Base-by-base conservation (phyloP, 495 filamentous ascomycete species). In the Podospora pseudoanserina region DNA sequence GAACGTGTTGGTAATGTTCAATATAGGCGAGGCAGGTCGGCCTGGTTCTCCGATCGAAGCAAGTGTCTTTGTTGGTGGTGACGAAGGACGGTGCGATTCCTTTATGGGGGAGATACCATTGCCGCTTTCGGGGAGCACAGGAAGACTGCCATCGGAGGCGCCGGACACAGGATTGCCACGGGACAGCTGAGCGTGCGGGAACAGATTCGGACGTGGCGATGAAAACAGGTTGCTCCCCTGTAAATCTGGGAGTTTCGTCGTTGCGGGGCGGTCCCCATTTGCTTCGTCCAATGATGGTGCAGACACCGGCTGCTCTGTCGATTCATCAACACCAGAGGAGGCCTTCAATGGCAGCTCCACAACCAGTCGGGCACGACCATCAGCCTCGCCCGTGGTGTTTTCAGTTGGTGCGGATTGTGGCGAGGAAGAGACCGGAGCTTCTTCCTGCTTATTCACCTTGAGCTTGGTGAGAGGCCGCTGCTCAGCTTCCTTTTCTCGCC, bases 371-470 rank as follows among this genome's bases (percentile, higher is more conserved):
- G 67, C 54, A 26, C 18, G 57, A 26, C 57, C 44, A 3, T 49
- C 32, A 18, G 64, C 44, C 53, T 67, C 13, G 60, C 20, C 13
- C 15, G 23, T 44, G 49, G 68, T 18, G 34, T n/a, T 62, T 11
- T 65, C 58, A 13, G 63, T 65, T 19, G 64, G 54, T 13, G 19
- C 26, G 20, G 70, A 56, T n/a, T 70, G 57, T 9, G 60, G 57
- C 15, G 60, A 28, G 34, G 68, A 32, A 2, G 68, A 60, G 2
- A 69, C 70, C 18, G 57, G 66, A 6, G 66, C 77, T 16, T 71
- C 80, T 32, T 83, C 85, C 44, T 88, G 78, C 13, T 85, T 82
- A 68, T 90, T 91, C 60, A 95, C 79, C 65, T 91, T 91, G 64
- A 96, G 82, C 77, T 94, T 97, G 74, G 85, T 86, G 63, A 74